Percentiles rank a stretch among this genome's conserved stretches.
Conservation (phyloP, 169 alveolate genomes). For the Cryptosporidium canis region DNA sequence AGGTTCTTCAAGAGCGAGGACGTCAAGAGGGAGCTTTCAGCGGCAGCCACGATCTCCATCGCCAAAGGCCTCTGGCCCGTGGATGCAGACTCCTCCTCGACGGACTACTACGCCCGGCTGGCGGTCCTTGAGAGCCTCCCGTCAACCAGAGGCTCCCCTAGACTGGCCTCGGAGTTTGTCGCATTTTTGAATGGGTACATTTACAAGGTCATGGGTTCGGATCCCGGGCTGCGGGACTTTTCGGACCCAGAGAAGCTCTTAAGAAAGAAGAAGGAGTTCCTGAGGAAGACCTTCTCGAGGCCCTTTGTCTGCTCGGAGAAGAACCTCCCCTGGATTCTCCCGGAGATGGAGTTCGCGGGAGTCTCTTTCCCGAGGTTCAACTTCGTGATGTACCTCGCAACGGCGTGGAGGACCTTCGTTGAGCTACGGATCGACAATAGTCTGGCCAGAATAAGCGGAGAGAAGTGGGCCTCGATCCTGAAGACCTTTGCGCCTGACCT, state of each 20-base stretch:
- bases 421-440: not conserved
- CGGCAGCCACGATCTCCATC: not conserved
- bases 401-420: not conserved
- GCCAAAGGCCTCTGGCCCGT: constrained; percentile 20
- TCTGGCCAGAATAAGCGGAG: not conserved
- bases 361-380: constrained; percentile 20
- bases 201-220: not conserved
- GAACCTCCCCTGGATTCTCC: constrained; percentile 14
- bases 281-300: not conserved
- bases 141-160: not conserved
- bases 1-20: not conserved
- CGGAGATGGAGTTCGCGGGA: not conserved
- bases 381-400: not conserved
- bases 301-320: constrained; percentile 25
- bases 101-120: not conserved
- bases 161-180: not conserved
- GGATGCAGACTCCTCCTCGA: not conserved
- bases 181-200: not conserved
- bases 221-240: not conserved
- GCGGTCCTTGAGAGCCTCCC: not conserved
- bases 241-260: not conserved
- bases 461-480: not conserved
- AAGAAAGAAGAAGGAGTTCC: not conserved
- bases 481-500: not conserved
- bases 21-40: not conserved